Evolutionary conservation across 202 grass and related monocot genomes (phyloP), one percentile per base, ranked within the genome.

Genomic region (Zoysia matrella): DNA sequence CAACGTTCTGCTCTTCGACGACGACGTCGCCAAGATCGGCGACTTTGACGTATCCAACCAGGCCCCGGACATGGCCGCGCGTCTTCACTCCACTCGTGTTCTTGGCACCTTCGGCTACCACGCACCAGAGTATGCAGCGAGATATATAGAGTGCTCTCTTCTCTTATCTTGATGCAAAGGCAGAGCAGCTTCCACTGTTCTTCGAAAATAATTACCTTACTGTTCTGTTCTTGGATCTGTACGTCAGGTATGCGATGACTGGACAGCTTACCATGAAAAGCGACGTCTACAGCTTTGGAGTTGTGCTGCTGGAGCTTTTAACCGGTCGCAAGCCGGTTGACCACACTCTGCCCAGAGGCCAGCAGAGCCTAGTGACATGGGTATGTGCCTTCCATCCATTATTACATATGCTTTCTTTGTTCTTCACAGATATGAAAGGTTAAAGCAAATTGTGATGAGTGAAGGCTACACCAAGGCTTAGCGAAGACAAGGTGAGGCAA

Each of bases 361-460:
- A 88, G 51, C 89, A 91, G 70, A 88, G 89, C 71, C 89, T 91
- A 43, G 89, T 91, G 51, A 91, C 89, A 83, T 91, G 89, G 89
- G 89, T 91, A 86, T 60, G 11, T 10, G 43, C 10, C 8, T 71
- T 88, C 18, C 10, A 74, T 58, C 18, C 10, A 13, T 39, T 44
- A 75, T 49, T 2, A 8, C 11, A 52, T 36, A 36, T 1, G 12
- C 55, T 56, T 0, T 47, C 13, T 74, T 22, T 48, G 12, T 67
- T 78, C 47, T 74, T 79, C 41, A 56, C 11, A 48, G 69, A 30
- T 15, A 71, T 44, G 36, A 14, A 46, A 79, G 6, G 9, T 6
- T n/a, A 3, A 61, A 69, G 48, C 43, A 6, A 75, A 81, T 4
- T 60, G 11, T 85, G 65, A 55, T 57, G 54, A 57, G 5, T n/a